Conservation (phyloP, 2,329 filamentous ascomycete genomes). For the Drechslerella coelobrocha region DNA sequence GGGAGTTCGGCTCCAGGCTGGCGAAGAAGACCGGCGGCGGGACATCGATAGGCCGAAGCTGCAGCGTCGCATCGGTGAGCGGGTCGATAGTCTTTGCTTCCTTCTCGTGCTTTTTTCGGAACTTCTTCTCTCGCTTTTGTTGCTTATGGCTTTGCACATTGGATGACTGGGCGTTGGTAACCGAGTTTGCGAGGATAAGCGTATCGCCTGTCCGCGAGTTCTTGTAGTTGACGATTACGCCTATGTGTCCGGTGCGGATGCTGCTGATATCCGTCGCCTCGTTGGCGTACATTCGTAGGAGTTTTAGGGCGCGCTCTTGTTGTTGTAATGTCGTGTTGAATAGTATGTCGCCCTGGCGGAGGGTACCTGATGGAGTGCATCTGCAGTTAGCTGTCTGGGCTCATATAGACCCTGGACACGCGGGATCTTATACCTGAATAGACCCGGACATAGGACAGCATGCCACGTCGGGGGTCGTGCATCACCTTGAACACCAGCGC, state of each 20-base stretch:
- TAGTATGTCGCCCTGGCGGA: conserved; percentile 86
- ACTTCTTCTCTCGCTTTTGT: conserved; percentile 39
- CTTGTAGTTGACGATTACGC: conserved; percentile 88
- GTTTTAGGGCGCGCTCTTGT: conserved; percentile 94
- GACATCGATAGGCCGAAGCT: conserved; percentile 85
- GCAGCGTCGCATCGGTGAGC: conserved; percentile 63
- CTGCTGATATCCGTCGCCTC: conserved; percentile 85
- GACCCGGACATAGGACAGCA: conserved; percentile 96
- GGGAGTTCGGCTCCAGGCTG: conserved; percentile 81
- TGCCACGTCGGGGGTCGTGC: conserved; percentile 97
- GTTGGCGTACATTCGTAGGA: conserved; percentile 99
- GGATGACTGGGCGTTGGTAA: conserved; percentile 6
- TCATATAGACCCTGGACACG: conserved; percentile 77
- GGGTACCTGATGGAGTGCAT: conserved; percentile 80
- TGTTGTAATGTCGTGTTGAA: conserved; percentile 94
- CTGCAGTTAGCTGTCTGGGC: conserved; percentile 80
- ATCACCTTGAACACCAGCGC: conserved; percentile 94
- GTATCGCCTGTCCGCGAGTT: conserved; percentile 93
- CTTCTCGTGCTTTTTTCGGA: conserved; percentile 57
- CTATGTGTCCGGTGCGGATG: conserved; percentile 86
- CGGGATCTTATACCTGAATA: conserved; percentile 93
- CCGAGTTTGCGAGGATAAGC: conserved; percentile 66
- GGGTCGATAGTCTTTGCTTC: conserved; percentile 61
- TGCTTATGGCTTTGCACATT: conserved; percentile 42
- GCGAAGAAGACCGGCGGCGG: conserved; percentile 96